Conservation (phyloP, 164 flowering plant species). For the Echeveria elegans region DNA sequence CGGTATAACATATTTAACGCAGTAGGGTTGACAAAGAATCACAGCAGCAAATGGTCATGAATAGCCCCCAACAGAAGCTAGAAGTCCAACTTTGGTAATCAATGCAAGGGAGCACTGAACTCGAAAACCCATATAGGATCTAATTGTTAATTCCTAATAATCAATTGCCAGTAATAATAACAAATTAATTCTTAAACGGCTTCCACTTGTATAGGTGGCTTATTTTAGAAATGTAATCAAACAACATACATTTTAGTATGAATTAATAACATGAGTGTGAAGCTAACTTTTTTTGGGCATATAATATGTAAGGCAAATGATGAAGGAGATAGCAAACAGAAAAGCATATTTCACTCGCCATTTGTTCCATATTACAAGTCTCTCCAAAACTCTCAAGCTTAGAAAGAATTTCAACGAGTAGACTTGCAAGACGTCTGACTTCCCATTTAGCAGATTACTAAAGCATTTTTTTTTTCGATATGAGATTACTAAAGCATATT, state of each 20-base stretch:
- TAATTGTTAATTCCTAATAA: neutral
- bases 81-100: neutral
- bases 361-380: neutral
- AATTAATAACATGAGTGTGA: too few relatives aligned
- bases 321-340: too few relatives aligned
- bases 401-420: too few relatives aligned
- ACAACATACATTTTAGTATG: neutral
- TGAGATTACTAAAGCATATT: too few relatives aligned
- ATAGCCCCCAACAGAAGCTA: neutral
- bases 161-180: too few relatives aligned
- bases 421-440: too few relatives aligned
- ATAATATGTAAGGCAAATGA: too few relatives aligned
- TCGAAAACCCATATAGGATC: too few relatives aligned
- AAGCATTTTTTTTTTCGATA: too few relatives aligned
- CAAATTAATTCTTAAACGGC: neutral
- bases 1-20: neutral
- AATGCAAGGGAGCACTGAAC: neutral
- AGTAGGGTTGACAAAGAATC: neutral
- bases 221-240: neutral
- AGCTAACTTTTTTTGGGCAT: neutral
- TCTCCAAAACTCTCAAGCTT: too few relatives aligned
- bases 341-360: neutral
- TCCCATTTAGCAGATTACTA: too few relatives aligned
- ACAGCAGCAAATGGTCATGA: neutral
- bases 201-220: neutral